Conservation (phyloP, 768 basidiomycete genomes). For the Strobilomyces echinocephalus region DNA sequence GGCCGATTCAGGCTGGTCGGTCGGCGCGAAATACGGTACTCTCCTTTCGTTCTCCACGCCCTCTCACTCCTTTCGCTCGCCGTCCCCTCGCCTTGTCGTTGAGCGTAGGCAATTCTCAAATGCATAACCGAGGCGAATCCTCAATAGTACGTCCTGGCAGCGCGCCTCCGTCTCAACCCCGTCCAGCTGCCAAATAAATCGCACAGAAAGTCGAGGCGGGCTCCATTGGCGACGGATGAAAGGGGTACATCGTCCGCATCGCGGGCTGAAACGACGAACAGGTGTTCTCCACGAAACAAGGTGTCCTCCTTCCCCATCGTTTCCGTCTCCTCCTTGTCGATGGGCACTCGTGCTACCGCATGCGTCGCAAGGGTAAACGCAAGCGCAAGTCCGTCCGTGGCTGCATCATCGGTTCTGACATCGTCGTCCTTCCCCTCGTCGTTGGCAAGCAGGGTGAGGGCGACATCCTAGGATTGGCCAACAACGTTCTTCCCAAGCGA, state of each 20-base stretch:
- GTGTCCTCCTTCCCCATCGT: constrained; percentile 92
- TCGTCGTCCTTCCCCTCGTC: constrained; percentile 88
- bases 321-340: too few relatives aligned
- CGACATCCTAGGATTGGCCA: constrained; percentile 89
- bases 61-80: too few relatives aligned
- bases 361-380: constrained; percentile 89
- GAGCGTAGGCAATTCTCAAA: too few relatives aligned
- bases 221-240: constrained; percentile 90
- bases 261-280: constrained; percentile 99
- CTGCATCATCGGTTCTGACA: constrained; percentile 96
- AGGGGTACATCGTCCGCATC: constrained; percentile 94
- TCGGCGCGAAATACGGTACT: too few relatives aligned
- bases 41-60: too few relatives aligned
- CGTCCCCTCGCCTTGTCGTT: too few relatives aligned
- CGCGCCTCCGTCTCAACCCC: neutral
- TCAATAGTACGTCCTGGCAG: constrained; percentile 55
- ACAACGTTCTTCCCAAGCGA: constrained; percentile 88
- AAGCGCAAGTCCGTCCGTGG: constrained; percentile 99
- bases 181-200: constrained; percentile 88
- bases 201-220: constrained; percentile 91
- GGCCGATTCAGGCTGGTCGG: too few relatives aligned
- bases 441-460: constrained; percentile 94
- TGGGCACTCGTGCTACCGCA: constrained; percentile 98
- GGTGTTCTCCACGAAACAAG: constrained; percentile 99
- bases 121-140: too few relatives aligned